Percentiles rank a stretch among this genome's conserved stretches.
These are phyloP conservation scores for Intubia oerlemansii DNA, from an alignment of 2,329 filamentous ascomycete species.

Conservation along the genomic window DNA sequence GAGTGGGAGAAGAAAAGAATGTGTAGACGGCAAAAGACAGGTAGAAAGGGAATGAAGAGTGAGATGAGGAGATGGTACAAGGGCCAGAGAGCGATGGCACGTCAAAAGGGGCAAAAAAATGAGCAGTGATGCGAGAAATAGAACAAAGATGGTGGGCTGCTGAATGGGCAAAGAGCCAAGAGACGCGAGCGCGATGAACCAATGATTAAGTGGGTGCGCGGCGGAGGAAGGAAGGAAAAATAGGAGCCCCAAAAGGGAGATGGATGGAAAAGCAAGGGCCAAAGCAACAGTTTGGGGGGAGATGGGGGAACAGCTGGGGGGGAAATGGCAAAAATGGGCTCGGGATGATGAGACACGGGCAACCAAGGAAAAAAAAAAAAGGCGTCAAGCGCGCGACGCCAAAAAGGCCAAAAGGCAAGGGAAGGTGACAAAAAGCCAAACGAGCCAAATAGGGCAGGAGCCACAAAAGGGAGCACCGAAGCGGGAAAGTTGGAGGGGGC, in stretches of 20 bases:
- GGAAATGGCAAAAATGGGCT: constrained; percentile 1
- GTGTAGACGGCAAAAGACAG: constrained; percentile 3
- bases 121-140: too few species aligned
- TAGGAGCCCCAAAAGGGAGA: constrained; percentile 7
- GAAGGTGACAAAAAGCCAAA: background rate
- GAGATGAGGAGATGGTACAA: constrained; percentile 1
- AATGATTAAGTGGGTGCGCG: constrained; percentile 7
- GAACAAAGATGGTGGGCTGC: constrained; percentile 2
- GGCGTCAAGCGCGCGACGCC: constrained; percentile 3
- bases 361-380: too few species aligned
- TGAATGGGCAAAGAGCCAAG: too few species aligned
- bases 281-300: too few species aligned
- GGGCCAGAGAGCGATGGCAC: too few species aligned
- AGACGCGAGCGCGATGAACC: too few species aligned
- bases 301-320: constrained; percentile 1
- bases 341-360: constrained; percentile 5
- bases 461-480: too few species aligned
- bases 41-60: constrained; percentile 3
- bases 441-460: too few species aligned
- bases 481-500: too few species aligned
- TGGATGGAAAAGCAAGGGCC: constrained; percentile 2
- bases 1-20: constrained; percentile 5
- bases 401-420: constrained; percentile 2
- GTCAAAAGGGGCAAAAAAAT: constrained; percentile 4
- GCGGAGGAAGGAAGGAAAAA: constrained; percentile 4